Percentiles rank a stretch among this genome's conserved stretches.
Conservation (phyloP, 768 basidiomycete genomes). For the Kwoniella botswanensis region DNA sequence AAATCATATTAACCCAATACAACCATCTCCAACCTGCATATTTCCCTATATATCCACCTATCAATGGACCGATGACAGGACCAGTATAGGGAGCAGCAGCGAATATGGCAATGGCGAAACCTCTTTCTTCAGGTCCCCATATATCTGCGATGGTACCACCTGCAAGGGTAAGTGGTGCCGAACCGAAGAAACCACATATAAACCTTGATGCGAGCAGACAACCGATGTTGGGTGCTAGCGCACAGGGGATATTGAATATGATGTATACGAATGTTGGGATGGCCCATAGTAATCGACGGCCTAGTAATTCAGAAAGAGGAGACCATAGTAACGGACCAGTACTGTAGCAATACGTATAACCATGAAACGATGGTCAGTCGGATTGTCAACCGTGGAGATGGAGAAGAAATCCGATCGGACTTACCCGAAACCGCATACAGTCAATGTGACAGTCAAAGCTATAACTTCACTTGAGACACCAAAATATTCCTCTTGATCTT, state of each 20-base stretch:
- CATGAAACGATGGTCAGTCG: not conserved
- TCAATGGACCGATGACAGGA: constrained; percentile 54
- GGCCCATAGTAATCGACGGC: constrained; percentile 48
- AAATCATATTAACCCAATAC: constrained; percentile 56
- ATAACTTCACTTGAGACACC: constrained; percentile 38
- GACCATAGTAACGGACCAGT: constrained; percentile 56
- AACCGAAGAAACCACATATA: constrained; percentile 51
- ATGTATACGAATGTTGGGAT: constrained; percentile 46
- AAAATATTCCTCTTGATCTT: constrained; percentile 34
- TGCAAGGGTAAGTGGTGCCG: constrained; percentile 51
- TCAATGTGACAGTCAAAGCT: constrained; percentile 36
- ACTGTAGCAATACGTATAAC: constrained; percentile 12
- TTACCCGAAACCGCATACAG: constrained; percentile 42
- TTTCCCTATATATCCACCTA: constrained; percentile 52
- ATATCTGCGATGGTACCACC: constrained; percentile 52
- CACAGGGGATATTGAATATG: constrained; percentile 57
- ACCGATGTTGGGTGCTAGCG: constrained; percentile 49
- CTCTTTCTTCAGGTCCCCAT: constrained; percentile 52
- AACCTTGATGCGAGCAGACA: constrained; percentile 52
- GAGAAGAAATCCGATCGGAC: constrained; percentile 5
- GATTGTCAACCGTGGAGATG: no score
- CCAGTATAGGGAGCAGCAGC: constrained; percentile 52
- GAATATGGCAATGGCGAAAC: constrained; percentile 53
- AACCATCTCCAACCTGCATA: constrained; percentile 59
- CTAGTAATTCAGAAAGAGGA: constrained; percentile 53